These are phyloP conservation scores for Sarocladium kiliense DNA, from an alignment of 2,329 filamentous ascomycete species.

Conservation along the genomic window DNA sequence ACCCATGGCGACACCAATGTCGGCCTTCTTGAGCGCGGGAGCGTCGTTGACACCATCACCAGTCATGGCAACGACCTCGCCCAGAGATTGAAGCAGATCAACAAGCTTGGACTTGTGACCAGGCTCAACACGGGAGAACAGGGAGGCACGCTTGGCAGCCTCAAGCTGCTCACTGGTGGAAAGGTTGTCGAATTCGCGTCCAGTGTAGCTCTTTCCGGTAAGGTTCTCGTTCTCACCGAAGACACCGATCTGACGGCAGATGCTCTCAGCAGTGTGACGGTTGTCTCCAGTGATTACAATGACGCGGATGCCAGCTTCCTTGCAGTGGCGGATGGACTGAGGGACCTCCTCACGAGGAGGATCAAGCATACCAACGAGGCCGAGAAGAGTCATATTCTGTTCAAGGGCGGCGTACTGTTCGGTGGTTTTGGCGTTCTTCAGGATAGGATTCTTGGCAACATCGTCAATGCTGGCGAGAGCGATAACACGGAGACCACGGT, in stretches of 20 bases:
- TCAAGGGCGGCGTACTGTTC: slow-evolving; percentile 82
- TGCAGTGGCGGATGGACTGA: slow-evolving; percentile 80
- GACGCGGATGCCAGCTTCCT: slow-evolving; percentile 88
- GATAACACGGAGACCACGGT: slow-evolving; percentile 88
- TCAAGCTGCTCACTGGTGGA: slow-evolving; percentile 73
- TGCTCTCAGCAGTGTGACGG: slow-evolving; percentile 93
- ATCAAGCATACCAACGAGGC: slow-evolving; percentile 93
- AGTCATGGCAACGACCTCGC: slow-evolving; percentile 98
- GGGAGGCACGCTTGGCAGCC: slow-evolving; percentile 77
- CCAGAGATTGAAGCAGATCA: slow-evolving; percentile 86
- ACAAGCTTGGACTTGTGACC: slow-evolving; percentile 97
- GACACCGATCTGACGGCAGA: slow-evolving; percentile 94
- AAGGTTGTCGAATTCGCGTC: slow-evolving; percentile 87
- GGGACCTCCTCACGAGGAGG: slow-evolving; percentile 91
- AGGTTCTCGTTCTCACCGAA: slow-evolving; percentile 80
- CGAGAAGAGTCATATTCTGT: slow-evolving; percentile 89
- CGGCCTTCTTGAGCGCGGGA: slow-evolving; percentile 94
- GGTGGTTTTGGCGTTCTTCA: slow-evolving; percentile 73
- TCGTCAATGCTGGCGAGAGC: slow-evolving; percentile 83
- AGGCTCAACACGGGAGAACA: slow-evolving; percentile 96
- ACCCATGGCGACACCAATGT: slow-evolving; percentile 98
- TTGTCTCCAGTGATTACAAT: slow-evolving; percentile 99
- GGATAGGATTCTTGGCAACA: slow-evolving; percentile 62
- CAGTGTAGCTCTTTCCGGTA: slow-evolving; percentile 88
- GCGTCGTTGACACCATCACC: slow-evolving; percentile 98